Base-by-base conservation (phyloP, 768 basidiomycete genomes). In the Megacollybia marginata region DNA sequence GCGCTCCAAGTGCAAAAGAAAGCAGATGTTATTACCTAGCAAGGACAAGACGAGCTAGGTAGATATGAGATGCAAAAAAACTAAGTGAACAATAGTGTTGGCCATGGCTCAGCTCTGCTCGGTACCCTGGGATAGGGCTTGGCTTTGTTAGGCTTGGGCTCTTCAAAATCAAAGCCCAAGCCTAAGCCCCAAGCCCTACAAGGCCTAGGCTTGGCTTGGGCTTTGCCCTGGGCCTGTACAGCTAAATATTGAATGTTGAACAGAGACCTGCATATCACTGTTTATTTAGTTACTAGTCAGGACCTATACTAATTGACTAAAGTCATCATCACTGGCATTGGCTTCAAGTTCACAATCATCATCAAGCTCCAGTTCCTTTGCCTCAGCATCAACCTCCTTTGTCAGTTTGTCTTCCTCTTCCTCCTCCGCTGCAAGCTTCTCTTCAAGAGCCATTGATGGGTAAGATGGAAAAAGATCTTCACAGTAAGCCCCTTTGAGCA, bases 391-490 rank as follows among this genome's bases (percentile, higher is more conserved):
- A 3, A 8, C 5, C 38, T 40, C 38, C 18, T 13, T 18, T 2
- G 38, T 40, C 15, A 40, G 38, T 8, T 40, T 18, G 3, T 40
- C 38, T 40, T 40, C 18, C 15, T 15, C 15, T 18, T 40, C 38
- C 8, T 40, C 38, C 13, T 40, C 18, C 2, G 13, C 2, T 18
- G 18, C 38, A 5, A 40, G 15, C 38, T 15, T 18, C 18, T 40
- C 38, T 8, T 28, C 23, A 2, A 28, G 6, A 6, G 23, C 23
- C 23, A 28, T 28, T 28, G 23, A 28, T 6, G 23, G 38, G 52
- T 9, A 50, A 62, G 58, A 51, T 13, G 13, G 62, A 53, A 4
- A 50, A 28, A 18, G 20, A 32, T 45, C 44, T 19, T 45, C 15
- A 3, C 9, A 5, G 28, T 19, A 19, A 20, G 44, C 13, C 3